These are phyloP conservation scores for Platismatia glauca DNA, from an alignment of 495 filamentous ascomycete species.

Conservation along the genomic window DNA sequence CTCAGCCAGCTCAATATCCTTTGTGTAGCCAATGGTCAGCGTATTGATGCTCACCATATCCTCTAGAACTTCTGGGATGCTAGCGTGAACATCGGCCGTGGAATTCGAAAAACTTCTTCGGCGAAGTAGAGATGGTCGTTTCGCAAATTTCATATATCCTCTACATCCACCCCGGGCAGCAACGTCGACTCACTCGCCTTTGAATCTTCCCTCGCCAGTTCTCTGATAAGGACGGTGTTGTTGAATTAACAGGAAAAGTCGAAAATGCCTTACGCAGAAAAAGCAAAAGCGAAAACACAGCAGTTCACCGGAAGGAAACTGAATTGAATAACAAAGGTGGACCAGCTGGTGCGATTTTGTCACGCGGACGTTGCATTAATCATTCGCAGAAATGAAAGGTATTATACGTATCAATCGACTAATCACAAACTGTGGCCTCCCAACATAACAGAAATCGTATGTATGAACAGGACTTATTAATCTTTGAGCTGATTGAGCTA, in stretches of 20 bases:
- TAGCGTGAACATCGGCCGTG: background rate
- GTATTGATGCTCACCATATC: background rate
- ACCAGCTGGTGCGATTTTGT: conserved; percentile 20
- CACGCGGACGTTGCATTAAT: conserved; percentile 17
- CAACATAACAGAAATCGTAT: background rate
- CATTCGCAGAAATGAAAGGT: conserved; percentile 20
- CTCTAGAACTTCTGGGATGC: background rate
- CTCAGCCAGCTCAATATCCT: background rate
- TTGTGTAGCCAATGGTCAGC: background rate
- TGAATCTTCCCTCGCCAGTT: too few relatives aligned
- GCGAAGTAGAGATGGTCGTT: conserved; percentile 1
- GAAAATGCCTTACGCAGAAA: conserved; percentile 7
- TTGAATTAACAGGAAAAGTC: background rate
- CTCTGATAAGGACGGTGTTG: background rate
- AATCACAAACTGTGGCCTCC: background rate
- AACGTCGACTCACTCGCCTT: too few relatives aligned
- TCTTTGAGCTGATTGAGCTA: background rate
- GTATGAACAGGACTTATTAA: background rate
- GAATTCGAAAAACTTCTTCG: conserved; percentile 1
- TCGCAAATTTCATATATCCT: background rate
- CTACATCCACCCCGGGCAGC: too few relatives aligned
- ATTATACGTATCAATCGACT: conserved; percentile 22
- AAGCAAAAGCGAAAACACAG: conserved; percentile 16
- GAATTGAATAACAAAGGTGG: conserved; percentile 18
- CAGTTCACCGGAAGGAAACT: conserved; percentile 20